Conservation (phyloP, 208 protist genomes). For the Trypanosoma platydactyli region DNA sequence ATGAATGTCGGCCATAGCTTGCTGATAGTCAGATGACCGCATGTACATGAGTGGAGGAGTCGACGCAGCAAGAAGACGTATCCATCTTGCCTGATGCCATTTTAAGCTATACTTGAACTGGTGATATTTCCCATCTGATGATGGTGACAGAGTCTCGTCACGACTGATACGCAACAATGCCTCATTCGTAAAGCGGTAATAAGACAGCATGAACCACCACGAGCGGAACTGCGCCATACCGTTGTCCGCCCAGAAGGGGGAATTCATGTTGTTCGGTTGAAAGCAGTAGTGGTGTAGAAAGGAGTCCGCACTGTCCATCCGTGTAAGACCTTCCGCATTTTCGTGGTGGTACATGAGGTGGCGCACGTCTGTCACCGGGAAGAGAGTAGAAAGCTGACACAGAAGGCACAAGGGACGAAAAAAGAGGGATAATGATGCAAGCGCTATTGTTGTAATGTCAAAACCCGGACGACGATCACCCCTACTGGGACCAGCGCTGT, state of each 20-base stretch:
- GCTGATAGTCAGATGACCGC: slow-evolving; percentile 78
- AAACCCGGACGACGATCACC: slow-evolving; percentile 23
- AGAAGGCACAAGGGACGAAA: slow-evolving; percentile 60
- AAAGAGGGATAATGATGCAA: slow-evolving; percentile 55
- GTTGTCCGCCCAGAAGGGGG: slow-evolving; percentile 30
- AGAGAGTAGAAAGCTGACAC: slow-evolving; percentile 62
- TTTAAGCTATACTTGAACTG: slow-evolving; percentile 27
- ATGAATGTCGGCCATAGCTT: slow-evolving; percentile 65
- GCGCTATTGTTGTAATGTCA: slow-evolving; percentile 33
- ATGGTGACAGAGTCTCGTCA: background rate
- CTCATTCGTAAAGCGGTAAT: slow-evolving; percentile 74
- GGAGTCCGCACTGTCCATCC: slow-evolving; percentile 47
- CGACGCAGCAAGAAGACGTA: slow-evolving; percentile 60
- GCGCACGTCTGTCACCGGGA: slow-evolving; percentile 45
- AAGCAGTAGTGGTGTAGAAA: slow-evolving; percentile 61
- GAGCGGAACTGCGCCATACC: slow-evolving; percentile 57
- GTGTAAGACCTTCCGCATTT: slow-evolving; percentile 43
- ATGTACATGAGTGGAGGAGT: slow-evolving; percentile 73
- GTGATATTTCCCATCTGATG: background rate
- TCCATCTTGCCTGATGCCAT: slow-evolving; percentile 38
- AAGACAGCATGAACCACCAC: slow-evolving; percentile 76
- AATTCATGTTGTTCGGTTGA: slow-evolving; percentile 36
- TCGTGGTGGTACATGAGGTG: slow-evolving; percentile 55
- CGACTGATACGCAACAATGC: slow-evolving; percentile 28
- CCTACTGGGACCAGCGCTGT: slow-evolving; percentile 30